Percentiles rank a stretch among this genome's conserved stretches.
These are phyloP conservation scores for Boletus coccyginus DNA, from an alignment of 768 basidiomycete genomes.

Conservation along the genomic window DNA sequence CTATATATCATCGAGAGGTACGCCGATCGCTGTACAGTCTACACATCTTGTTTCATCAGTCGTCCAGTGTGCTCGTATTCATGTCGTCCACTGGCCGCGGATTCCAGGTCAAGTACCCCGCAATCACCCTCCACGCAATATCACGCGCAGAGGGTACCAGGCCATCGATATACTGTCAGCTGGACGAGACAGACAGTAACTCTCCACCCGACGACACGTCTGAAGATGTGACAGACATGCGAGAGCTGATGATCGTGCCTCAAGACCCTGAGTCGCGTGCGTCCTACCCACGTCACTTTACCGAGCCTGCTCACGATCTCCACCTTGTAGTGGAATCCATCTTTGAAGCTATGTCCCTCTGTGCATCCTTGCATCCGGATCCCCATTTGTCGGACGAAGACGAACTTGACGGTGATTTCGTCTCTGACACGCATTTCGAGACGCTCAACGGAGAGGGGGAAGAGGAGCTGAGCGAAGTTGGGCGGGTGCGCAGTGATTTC, in stretches of 20 bases:
- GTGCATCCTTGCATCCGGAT: slow-evolving; percentile 85
- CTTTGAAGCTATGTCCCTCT: slow-evolving; percentile 82
- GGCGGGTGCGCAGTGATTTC: slow-evolving; percentile 93
- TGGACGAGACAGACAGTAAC: slow-evolving; percentile 61
- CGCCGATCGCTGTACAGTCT: slow-evolving; percentile 11
- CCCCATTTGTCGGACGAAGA: slow-evolving; percentile 39
- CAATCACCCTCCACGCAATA: slow-evolving; percentile 91
- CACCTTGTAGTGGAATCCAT: slow-evolving; percentile 66
- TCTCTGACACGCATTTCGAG: slow-evolving; percentile 47
- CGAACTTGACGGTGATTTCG: slow-evolving; percentile 53
- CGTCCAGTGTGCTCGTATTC: slow-evolving; percentile 69
- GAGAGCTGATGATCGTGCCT: slow-evolving; percentile 80
- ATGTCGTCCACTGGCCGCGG: slow-evolving; percentile 67
- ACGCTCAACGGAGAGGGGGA: slow-evolving; percentile 55
- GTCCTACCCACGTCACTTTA: slow-evolving; percentile 29
- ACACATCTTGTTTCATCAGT: slow-evolving; percentile 2
- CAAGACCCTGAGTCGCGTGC: slow-evolving; percentile 53
- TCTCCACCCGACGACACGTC: slow-evolving; percentile 35
- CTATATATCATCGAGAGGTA: slow-evolving; percentile 89
- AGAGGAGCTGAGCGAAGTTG: slow-evolving; percentile 81
- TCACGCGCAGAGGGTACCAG: slow-evolving; percentile 58
- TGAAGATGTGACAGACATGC: slow-evolving; percentile 51
- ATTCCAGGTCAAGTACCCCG: slow-evolving; percentile 83
- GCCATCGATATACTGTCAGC: slow-evolving; percentile 89
- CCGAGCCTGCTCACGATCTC: neutral